A percentile compares a stretch with the other conserved stretches of the same genome.
phyloP scores from a whole-genome alignment of 2,329 filamentous ascomycete species.

The Nemania serpens region DNA sequence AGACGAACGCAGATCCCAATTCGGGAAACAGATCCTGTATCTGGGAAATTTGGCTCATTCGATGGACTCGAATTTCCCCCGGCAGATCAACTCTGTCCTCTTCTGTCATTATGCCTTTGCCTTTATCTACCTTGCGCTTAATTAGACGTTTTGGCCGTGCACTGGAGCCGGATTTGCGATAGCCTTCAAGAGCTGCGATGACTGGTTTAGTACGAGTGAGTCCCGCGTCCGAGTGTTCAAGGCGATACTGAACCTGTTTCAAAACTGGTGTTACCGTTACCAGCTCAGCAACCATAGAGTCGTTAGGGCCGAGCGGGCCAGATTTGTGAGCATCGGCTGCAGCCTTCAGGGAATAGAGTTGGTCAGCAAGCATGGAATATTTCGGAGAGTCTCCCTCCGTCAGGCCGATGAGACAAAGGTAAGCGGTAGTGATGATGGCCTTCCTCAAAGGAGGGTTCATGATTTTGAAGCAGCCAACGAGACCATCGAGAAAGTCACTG shows the following conservation, averaged over 20 bases:
- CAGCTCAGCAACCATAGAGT: conserved; percentile 79
- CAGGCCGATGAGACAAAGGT: conserved; percentile 74
- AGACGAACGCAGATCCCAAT: conserved; percentile 80
- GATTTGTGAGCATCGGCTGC: conserved; percentile 68
- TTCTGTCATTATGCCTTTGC: conserved; percentile 56
- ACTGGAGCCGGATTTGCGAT: conserved; percentile 60
- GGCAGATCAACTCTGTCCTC: conserved; percentile 47
- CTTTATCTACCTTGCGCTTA: conserved; percentile 66
- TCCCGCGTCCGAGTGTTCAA: conserved; percentile 54
- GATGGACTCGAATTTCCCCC: conserved; percentile 72
- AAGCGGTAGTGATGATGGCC: conserved; percentile 72
- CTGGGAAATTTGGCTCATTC: conserved; percentile 82
- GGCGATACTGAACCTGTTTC: conserved; percentile 61
- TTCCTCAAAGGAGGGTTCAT: conserved; percentile 68
- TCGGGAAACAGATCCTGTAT: conserved; percentile 94
- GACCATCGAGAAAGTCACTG: conserved; percentile 82
- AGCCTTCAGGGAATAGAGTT: conserved; percentile 78
- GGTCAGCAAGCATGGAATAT: conserved; percentile 76
- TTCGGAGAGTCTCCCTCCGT: conserved; percentile 70
- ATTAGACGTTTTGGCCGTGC: conserved; percentile 55
- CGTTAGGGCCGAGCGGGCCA: conserved; percentile 60
- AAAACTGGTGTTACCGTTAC: conserved; percentile 81
- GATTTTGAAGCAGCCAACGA: conserved; percentile 68
- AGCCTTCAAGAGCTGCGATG: conserved; percentile 63
- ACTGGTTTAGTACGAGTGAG: conserved; percentile 63